Conservation (phyloP, 2,329 filamentous ascomycete genomes). For the Chaetomiaceae sp. region DNA sequence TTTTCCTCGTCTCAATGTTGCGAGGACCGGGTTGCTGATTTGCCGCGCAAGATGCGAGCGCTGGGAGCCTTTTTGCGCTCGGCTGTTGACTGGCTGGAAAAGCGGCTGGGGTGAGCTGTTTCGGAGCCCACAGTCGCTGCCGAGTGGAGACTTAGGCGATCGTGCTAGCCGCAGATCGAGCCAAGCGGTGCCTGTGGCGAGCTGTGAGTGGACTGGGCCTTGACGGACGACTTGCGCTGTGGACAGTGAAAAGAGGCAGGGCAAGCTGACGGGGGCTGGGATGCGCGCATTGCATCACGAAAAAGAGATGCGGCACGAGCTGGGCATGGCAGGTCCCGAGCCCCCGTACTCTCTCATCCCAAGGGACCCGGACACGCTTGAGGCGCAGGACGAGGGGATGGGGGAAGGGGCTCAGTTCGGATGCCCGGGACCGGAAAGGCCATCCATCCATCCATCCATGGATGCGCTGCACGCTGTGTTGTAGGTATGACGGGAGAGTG, state of each 20-base stretch:
- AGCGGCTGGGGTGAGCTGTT: constrained; percentile 12
- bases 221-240: constrained; percentile 9
- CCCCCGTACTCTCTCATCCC: neutral
- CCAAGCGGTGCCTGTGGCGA: constrained; percentile 18
- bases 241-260: constrained; percentile 6
- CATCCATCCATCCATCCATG: too few relatives aligned
- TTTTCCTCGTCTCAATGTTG: constrained; percentile 31
- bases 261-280: neutral
- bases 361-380: neutral
- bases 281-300: constrained; percentile 16
- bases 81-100: constrained; percentile 27
- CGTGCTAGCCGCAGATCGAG: constrained; percentile 10
- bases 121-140: constrained; percentile 3
- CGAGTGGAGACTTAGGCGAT: constrained; percentile 17
- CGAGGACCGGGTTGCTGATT: constrained; percentile 45
- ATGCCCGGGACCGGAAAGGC: too few relatives aligned
- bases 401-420: too few relatives aligned
- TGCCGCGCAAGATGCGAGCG: constrained; percentile 27
- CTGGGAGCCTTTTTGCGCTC: constrained; percentile 24
- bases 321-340: neutral
- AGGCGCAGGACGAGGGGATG: too few relatives aligned
- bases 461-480: too few relatives aligned
- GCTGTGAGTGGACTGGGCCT: constrained; percentile 19
- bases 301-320: neutral
- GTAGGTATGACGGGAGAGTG: too few relatives aligned